A percentile compares a stretch with the other conserved stretches of the same genome.
Evolutionary conservation across 805 yeast genomes (phyloP).

Genomic region (Millerago galiae): DNA sequence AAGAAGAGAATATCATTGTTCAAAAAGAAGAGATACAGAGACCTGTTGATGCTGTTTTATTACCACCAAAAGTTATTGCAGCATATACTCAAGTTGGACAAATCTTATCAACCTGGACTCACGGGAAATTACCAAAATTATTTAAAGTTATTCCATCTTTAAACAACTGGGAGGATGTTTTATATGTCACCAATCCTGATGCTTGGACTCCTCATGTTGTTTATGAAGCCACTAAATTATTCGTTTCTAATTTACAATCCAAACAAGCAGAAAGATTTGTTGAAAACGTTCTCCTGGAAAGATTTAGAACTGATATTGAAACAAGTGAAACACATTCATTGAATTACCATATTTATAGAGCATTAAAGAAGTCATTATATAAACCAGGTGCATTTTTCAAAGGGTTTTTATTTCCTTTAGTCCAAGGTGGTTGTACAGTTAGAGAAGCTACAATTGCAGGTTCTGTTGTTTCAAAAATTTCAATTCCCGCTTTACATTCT

Average conservation of each 20-base stretch:
- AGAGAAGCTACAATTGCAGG: conserved; percentile 95
- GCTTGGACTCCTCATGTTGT: conserved; percentile 93
- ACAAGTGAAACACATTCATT: conserved; percentile 69
- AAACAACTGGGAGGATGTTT: conserved; percentile 91
- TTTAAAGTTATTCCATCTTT: conserved; percentile 92
- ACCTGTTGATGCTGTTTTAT: conserved; percentile 65
- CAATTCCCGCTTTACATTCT: conserved; percentile 92
- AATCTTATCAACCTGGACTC: conserved; percentile 80
- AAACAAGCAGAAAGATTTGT: conserved; percentile 85
- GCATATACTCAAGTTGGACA: conserved; percentile 92
- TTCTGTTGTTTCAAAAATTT: conserved; percentile 80
- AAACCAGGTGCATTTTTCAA: conserved; percentile 98
- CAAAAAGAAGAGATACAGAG: conserved; percentile 28
- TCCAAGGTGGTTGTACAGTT: conserved; percentile 81
- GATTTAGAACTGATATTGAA: conserved; percentile 67
- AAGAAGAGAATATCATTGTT: conserved; percentile 37
- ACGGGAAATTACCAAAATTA: conserved; percentile 94
- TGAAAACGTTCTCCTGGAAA: conserved; percentile 56
- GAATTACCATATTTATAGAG: conserved; percentile 88
- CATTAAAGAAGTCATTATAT: conserved; percentile 87
- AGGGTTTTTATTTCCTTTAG: conserved; percentile 89
- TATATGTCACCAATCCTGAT: conserved; percentile 88
- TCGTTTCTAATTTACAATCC: conserved; percentile 84
- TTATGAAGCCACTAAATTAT: conserved; percentile 90
- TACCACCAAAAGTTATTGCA: conserved; percentile 94